A percentile compares a stretch with the other conserved stretches of the same genome.
Evolutionary conservation across 2,329 filamentous ascomycete species (phyloP).

Genomic region (Rhynchosporium secalis): DNA sequence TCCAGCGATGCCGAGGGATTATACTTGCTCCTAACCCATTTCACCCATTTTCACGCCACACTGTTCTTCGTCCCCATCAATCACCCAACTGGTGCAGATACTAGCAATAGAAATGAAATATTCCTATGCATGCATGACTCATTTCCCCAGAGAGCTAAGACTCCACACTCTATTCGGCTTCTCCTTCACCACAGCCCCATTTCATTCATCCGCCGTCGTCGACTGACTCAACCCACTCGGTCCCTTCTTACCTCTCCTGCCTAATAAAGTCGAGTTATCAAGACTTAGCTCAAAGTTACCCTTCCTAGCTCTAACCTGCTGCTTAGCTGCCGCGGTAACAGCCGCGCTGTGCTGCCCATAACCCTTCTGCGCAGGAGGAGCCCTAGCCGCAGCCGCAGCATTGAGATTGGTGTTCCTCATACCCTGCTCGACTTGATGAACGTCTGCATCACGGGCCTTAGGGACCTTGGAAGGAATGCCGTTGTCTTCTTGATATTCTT

Average conservation of each 20-base stretch:
- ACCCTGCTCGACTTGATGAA: slow-evolving; percentile 79
- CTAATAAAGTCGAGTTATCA: slow-evolving; percentile 85
- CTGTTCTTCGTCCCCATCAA: too few relatives aligned
- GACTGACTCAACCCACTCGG: slow-evolving; percentile 37
- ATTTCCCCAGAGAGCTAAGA: not conserved
- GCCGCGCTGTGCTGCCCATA: slow-evolving; percentile 88
- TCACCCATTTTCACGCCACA: not conserved
- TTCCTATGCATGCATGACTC: slow-evolving; percentile 7
- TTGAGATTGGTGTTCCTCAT: slow-evolving; percentile 80
- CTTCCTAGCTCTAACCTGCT: slow-evolving; percentile 71
- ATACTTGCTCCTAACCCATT: not conserved
- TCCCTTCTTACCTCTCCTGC: slow-evolving; percentile 60
- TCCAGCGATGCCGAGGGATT: not conserved
- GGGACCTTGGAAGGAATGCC: slow-evolving; percentile 63
- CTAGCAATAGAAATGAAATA: not conserved
- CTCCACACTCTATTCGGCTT: slow-evolving; percentile 1
- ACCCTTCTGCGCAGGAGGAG: slow-evolving; percentile 52
- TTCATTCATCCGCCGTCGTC: slow-evolving; percentile 24
- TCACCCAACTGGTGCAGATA: too few relatives aligned
- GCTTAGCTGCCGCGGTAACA: slow-evolving; percentile 79
- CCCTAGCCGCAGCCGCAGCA: slow-evolving; percentile 61
- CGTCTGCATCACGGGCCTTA: slow-evolving; percentile 58
- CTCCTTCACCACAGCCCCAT: not conserved
- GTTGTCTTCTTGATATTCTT: slow-evolving; percentile 58
- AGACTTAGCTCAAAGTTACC: slow-evolving; percentile 90